Conservation (phyloP, 2,329 filamentous ascomycete species). For the Xylaria sp. region DNA sequence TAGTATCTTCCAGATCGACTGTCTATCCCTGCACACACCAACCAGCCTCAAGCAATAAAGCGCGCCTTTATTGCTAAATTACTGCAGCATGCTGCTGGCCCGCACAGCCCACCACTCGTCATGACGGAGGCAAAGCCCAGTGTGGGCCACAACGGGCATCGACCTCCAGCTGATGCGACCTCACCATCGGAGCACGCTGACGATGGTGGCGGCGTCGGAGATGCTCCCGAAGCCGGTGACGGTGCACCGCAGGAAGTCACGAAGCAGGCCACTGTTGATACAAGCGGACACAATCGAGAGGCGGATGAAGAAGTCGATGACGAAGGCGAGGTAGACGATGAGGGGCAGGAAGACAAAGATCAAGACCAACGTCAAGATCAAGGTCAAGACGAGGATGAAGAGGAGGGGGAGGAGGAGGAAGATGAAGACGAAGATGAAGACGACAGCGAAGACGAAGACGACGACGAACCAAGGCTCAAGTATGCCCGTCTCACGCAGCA, state of each 20-base stretch:
- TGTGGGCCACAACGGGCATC: slow-evolving; percentile 42
- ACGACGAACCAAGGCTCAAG: slow-evolving; percentile 94
- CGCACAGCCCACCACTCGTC: slow-evolving; percentile 45
- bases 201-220: neutral
- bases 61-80: slow-evolving; percentile 18
- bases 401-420: slow-evolving; percentile 58
- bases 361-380: slow-evolving; percentile 72
- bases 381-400: slow-evolving; percentile 49
- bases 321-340: slow-evolving; percentile 54
- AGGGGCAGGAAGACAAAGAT: slow-evolving; percentile 74
- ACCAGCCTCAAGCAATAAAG: slow-evolving; percentile 12
- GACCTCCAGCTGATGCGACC: slow-evolving; percentile 28
- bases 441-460: slow-evolving; percentile 83
- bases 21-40: slow-evolving; percentile 1
- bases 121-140: slow-evolving; percentile 57
- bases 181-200: slow-evolving; percentile 11
- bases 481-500: slow-evolving; percentile 87
- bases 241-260: slow-evolving; percentile 22
- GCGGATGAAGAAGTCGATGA: slow-evolving; percentile 57
- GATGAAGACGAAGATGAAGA: slow-evolving; percentile 69
- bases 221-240: slow-evolving; percentile 33
- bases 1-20: slow-evolving; percentile 8
- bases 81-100: slow-evolving; percentile 44
- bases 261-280: slow-evolving; percentile 20
- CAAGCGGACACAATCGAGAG: slow-evolving; percentile 34